A percentile compares a stretch with the other conserved stretches of the same genome.
phyloP scores from a whole-genome alignment of 176 grass and related monocot species.

The Areca catechu region DNA sequence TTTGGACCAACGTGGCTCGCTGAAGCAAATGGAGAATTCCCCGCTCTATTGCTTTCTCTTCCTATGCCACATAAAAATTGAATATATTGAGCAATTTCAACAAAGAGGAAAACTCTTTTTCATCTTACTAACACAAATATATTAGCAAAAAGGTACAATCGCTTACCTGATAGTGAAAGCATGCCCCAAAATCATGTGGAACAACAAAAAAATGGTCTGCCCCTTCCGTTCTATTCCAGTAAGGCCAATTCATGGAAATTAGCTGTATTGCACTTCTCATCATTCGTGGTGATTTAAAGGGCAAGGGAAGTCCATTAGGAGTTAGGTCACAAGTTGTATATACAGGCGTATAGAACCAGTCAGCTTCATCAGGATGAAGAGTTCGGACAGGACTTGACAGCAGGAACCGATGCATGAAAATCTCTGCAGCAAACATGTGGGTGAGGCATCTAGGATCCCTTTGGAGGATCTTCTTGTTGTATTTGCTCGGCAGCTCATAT shows the following conservation, averaged over 20 bases:
- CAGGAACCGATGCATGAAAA: slow-evolving; percentile 67
- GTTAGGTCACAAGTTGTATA: slow-evolving; percentile 62
- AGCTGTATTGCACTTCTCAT: slow-evolving; percentile 57
- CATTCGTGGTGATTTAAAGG: slow-evolving; percentile 64
- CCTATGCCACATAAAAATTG: slow-evolving; percentile 18
- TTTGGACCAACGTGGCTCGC: slow-evolving; percentile 48
- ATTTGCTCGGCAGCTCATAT: slow-evolving; percentile 56
- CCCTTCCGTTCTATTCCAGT: slow-evolving; percentile 57
- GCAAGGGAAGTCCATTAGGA: slow-evolving; percentile 51
- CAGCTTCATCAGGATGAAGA: slow-evolving; percentile 56
- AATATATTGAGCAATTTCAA: slow-evolving; percentile 13
- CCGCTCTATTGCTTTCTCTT: slow-evolving; percentile 47
- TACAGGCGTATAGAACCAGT: slow-evolving; percentile 67
- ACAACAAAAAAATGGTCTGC: slow-evolving; percentile 51
- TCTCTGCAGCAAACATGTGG: slow-evolving; percentile 72
- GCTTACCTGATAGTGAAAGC: slow-evolving; percentile 50
- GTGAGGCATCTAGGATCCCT: slow-evolving; percentile 61
- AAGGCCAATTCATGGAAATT: slow-evolving; percentile 49
- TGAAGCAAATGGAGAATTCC: slow-evolving; percentile 60
- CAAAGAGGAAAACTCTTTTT: not conserved
- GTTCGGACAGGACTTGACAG: slow-evolving; percentile 42
- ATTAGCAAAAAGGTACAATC: too few relatives aligned
- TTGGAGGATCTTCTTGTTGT: slow-evolving; percentile 61
- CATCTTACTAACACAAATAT: too few relatives aligned
- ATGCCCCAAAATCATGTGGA: slow-evolving; percentile 60